phyloP scores from a whole-genome alignment of 352 stramenopile species.

The Globisporangium ultimum region DNA sequence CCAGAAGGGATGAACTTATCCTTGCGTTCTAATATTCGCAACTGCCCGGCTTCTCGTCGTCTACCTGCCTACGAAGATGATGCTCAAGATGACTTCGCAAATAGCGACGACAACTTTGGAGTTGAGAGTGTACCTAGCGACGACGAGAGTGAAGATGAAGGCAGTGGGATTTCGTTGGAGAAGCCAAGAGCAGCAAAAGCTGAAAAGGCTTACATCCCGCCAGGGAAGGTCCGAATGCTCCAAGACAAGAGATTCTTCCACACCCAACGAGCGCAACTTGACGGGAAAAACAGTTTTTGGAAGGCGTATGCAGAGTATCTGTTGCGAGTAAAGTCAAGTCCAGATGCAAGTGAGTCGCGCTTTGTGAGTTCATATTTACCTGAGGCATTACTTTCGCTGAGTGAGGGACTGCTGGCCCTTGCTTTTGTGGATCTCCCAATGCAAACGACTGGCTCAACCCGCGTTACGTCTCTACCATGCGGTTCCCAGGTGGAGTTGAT shows the following conservation, averaged over 20 bases:
- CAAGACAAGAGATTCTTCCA: slow-evolving; percentile 38
- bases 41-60: too few species aligned
- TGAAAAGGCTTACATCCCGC: slow-evolving; percentile 25
- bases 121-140: slow-evolving; percentile 6
- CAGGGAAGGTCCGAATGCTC: slow-evolving; percentile 43
- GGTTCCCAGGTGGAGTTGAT: slow-evolving; percentile 17
- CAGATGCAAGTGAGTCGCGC: background rate
- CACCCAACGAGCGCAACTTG: slow-evolving; percentile 24
- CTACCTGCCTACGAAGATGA: too few species aligned
- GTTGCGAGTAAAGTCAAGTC: slow-evolving; percentile 1
- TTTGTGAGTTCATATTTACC: slow-evolving; percentile 67
- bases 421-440: slow-evolving; percentile 45
- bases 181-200: slow-evolving; percentile 4
- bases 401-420: slow-evolving; percentile 51
- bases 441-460: slow-evolving; percentile 10
- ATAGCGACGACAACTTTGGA: slow-evolving; percentile 7
- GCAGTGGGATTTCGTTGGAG: background rate
- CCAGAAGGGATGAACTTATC: too few species aligned
- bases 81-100: background rate
- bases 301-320: slow-evolving; percentile 49
- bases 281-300: slow-evolving; percentile 56
- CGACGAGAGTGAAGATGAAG: slow-evolving; percentile 8
- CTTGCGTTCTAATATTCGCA: too few species aligned
- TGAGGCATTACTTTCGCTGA: slow-evolving; percentile 35
- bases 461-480: slow-evolving; percentile 13